Evolutionary conservation across 1,139 yeast genomes (phyloP).

Genomic region (Yamadazyma diospyri): DNA sequence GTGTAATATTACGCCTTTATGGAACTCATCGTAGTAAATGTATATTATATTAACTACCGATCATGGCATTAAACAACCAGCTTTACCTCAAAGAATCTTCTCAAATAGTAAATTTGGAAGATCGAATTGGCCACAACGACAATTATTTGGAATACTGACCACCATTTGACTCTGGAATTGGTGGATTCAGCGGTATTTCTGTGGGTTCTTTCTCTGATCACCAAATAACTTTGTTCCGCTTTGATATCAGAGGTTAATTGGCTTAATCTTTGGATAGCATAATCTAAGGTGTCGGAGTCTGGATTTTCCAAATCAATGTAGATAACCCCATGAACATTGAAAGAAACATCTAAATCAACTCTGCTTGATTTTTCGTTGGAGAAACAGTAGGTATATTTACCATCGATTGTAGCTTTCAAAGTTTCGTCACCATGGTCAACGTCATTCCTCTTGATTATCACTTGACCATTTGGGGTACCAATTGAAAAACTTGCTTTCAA

Average conservation of each 20-base stretch:
- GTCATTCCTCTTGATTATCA: conserved; percentile 46
- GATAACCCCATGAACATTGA: conserved; percentile 91
- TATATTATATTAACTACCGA: no score
- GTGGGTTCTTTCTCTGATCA: conserved; percentile 94
- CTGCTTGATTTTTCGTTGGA: conserved; percentile 75
- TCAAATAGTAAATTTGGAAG: conserved; percentile 91
- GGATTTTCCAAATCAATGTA: conserved; percentile 85
- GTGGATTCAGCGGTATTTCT: conserved; percentile 98
- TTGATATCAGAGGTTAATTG: conserved; percentile 82
- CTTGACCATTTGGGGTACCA: conserved; percentile 57
- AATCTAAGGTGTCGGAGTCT: conserved; percentile 76
- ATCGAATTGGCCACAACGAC: conserved; percentile 84
- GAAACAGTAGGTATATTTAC: conserved; percentile 87
- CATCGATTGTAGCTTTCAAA: conserved; percentile 59
- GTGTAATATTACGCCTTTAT: no score
- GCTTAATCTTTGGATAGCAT: conserved; percentile 73
- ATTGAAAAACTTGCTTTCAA: conserved; percentile 69
- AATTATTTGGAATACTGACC: conserved; percentile 88
- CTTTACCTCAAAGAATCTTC: conserved; percentile 93
- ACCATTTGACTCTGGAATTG: conserved; percentile 95
- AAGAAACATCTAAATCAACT: conserved; percentile 85
- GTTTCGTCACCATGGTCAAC: conserved; percentile 81
- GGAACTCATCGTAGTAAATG: no score
- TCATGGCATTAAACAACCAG: conserved; percentile 66
- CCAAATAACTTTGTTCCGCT: conserved; percentile 90